These are phyloP conservation scores for Leccinum solheimii DNA, from an alignment of 1,284 basidiomycete species.

Conservation along the genomic window DNA sequence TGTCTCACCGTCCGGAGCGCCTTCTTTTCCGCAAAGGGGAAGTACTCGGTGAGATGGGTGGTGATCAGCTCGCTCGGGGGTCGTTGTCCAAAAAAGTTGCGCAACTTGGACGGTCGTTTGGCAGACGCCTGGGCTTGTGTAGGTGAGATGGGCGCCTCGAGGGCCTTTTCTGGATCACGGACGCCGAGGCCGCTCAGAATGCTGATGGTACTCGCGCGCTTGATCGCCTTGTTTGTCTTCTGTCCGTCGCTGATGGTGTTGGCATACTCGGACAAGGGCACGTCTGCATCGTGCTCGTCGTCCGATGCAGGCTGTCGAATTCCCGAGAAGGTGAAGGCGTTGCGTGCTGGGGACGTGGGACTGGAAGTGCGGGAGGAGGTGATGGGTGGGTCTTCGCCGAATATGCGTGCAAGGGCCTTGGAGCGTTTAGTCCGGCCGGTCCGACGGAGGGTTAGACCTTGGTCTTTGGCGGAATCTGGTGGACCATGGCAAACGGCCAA, in stretches of 20 bases:
- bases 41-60: constrained; percentile 94
- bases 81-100: constrained; percentile 98
- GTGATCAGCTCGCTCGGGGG: constrained; percentile 97
- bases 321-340: constrained; percentile 15
- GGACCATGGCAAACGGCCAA: constrained; percentile 84
- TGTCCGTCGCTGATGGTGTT: constrained; percentile 11
- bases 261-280: constrained; percentile 31
- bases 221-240: constrained; percentile 64
- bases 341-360: constrained; percentile 38
- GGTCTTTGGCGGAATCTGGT: constrained; percentile 79
- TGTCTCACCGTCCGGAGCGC: constrained; percentile 83
- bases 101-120: constrained; percentile 70
- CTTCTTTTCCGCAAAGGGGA: constrained; percentile 91
- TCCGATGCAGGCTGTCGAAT: constrained; percentile 29
- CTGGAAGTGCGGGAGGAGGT: constrained; percentile 26
- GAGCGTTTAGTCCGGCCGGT: constrained; percentile 43
- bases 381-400: constrained; percentile 52
- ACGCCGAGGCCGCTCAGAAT: constrained; percentile 92
- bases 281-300: constrained; percentile 44
- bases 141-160: constrained; percentile 51
- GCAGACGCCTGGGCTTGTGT: constrained; percentile 29
- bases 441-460: constrained; percentile 76
- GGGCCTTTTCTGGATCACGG: constrained; percentile 62
- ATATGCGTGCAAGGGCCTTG: constrained; percentile 54
- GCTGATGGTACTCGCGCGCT: constrained; percentile 92